These are phyloP conservation scores for Yarrowia sp. DNA, from an alignment of 805 yeast species.

Conservation along the genomic window DNA sequence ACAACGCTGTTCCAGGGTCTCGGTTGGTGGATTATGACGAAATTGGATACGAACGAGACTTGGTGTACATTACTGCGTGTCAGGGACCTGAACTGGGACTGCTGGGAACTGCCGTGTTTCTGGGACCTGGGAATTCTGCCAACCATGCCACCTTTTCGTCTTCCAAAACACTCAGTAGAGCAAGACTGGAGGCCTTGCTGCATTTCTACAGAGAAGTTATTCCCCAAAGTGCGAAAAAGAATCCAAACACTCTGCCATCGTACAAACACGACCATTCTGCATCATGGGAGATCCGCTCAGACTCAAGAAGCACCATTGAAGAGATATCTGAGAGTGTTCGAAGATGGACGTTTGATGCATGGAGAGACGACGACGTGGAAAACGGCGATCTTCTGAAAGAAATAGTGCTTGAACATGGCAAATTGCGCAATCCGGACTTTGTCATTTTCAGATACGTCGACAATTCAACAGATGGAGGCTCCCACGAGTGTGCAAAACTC, in stretches of 20 bases:
- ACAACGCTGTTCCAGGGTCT: background rate
- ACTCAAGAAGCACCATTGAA: background rate
- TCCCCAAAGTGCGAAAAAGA: background rate
- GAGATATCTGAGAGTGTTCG: background rate
- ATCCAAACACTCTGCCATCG: background rate
- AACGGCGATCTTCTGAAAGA: background rate
- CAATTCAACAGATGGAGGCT: constrained; percentile 7
- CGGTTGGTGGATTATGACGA: background rate
- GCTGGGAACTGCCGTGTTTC: constrained; percentile 5
- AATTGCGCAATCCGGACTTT: background rate
- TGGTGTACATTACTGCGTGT: constrained; percentile 6
- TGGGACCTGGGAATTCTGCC: background rate
- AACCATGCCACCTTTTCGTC: constrained; percentile 7
- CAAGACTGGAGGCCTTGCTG: background rate
- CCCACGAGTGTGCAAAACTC: background rate
- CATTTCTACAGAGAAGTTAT: background rate
- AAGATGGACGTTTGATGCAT: background rate
- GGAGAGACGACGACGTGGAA: background rate
- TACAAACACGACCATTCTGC: constrained; percentile 12
- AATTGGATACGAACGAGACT: constrained; percentile 7
- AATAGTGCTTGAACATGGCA: background rate
- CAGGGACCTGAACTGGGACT: constrained; percentile 15
- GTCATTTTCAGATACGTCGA: constrained; percentile 4
- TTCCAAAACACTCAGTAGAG: background rate
- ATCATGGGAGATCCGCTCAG: constrained; percentile 1